These are phyloP conservation scores for Chenopodium album DNA, from an alignment of 148 eudicot species.

Conservation along the genomic window DNA sequence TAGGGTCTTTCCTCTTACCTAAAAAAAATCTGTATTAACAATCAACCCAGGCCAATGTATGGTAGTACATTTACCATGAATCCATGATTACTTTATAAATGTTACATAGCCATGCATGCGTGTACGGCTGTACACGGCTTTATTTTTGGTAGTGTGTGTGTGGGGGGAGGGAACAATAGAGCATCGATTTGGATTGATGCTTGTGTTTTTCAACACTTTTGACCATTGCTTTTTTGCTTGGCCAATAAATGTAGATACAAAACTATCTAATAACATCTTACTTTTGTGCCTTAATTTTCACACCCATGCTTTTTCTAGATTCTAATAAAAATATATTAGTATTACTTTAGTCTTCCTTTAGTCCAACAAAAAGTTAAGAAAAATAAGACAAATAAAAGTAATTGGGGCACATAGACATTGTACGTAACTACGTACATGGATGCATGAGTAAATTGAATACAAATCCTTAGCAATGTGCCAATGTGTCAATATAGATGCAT, in stretches of 20 bases:
- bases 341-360: neutral
- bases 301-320: constrained; percentile 3
- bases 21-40: too few species aligned
- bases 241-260: too few species aligned
- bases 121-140: too few species aligned
- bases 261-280: neutral
- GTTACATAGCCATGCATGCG: too few species aligned
- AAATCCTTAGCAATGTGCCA: neutral
- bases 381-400: constrained; percentile 1
- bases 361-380: neutral
- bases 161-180: neutral
- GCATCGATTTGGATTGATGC: neutral
- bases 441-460: neutral
- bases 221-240: constrained; percentile 13
- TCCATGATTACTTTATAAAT: too few species aligned
- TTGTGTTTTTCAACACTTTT: constrained; percentile 9
- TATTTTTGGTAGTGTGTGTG: neutral
- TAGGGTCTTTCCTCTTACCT: too few species aligned
- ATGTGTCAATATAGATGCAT: neutral
- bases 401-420: neutral
- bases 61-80: too few species aligned
- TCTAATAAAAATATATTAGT: neutral
- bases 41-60: too few species aligned
- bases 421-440: neutral
- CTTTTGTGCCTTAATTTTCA: neutral